Percentiles rank a stretch among this genome's conserved stretches.
Evolutionary conservation across 768 basidiomycete species (phyloP).

Genomic region (Clitopilus hobsonii): DNA sequence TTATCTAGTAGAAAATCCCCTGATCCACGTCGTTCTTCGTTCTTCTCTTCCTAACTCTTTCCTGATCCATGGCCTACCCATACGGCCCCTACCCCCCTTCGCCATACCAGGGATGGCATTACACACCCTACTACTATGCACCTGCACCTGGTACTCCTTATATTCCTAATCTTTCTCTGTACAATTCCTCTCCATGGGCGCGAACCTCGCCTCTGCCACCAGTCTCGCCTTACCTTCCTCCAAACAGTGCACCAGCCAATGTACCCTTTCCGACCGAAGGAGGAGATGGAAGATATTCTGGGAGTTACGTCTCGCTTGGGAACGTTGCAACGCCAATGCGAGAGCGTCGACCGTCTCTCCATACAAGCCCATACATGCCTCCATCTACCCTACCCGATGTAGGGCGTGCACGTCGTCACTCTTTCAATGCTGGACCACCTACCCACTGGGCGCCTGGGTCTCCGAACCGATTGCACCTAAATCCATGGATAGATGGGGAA

Average conservation of each 20-base stretch:
- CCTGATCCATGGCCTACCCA: neutral
- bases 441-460: neutral
- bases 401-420: neutral
- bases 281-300: neutral
- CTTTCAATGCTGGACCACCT: neutral
- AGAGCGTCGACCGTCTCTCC: neutral
- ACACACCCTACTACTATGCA: neutral
- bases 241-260: neutral
- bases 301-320: neutral
- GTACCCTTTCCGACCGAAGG: neutral
- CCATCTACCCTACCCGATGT: neutral
- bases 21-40: neutral
- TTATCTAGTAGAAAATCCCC: neutral
- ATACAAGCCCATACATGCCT: neutral
- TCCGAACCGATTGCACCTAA: slow-evolving; percentile 24
- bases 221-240: neutral
- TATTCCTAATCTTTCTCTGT: neutral
- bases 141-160: neutral
- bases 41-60: neutral
- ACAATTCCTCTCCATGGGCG: neutral
- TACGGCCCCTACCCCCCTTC: neutral
- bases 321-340: neutral
- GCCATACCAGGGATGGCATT: neutral
- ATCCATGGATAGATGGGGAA: slow-evolving; percentile 54
- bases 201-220: neutral